Evolutionary conservation across 1,139 yeast species (phyloP), one percentile per base, ranked within the genome.

Genomic region (Diutina mesorugosa): DNA sequence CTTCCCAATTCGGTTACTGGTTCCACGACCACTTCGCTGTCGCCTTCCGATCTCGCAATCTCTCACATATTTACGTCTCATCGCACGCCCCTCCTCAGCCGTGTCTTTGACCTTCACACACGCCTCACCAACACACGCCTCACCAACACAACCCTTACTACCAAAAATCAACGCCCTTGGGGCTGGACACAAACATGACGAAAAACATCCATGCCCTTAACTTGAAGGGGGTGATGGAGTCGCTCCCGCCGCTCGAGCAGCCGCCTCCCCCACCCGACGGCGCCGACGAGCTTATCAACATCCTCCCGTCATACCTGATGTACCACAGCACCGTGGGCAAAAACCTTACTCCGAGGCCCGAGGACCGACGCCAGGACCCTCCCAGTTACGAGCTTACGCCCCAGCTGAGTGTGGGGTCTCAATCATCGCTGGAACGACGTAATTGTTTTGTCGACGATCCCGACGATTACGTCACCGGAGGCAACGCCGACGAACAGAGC

Each of bases 241-340:
- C n/a, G 21, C 38, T 47, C 30, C 38, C 51, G 18, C n/a, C n/a
- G 12, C n/a, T 29, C 8, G 21, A 28, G 9, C 14, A 10, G 8
- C 32, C 14, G n/a, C 18, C 21, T n/a, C 16, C 35, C 9, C 51
- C 51, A 7, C 4, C 29, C n/a, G 51, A 47, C 12, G 51, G 8
- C 18, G 53, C 32, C 10, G 53, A 50, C 12, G 53, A 50, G 35
- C 41, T 50, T 16, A 18, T 50, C 16, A 50, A 30, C 16, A 50
- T 50, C 45, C 53, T 50, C 29, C 53, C 53, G 16, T 32, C 45
- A 10, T 50, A 50, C 29, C 45, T n/a, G n/a, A 50, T 50, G 53
- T 50, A 50, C 32, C 14, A 32, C 41, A 50, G 32, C 18, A 50
- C 53, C 53, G 14, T 50, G 10, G 18, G 53, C 21, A 32, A 28